Base-by-base conservation (phyloP, 495 filamentous ascomycete genomes). In the Penicillium lagena region DNA sequence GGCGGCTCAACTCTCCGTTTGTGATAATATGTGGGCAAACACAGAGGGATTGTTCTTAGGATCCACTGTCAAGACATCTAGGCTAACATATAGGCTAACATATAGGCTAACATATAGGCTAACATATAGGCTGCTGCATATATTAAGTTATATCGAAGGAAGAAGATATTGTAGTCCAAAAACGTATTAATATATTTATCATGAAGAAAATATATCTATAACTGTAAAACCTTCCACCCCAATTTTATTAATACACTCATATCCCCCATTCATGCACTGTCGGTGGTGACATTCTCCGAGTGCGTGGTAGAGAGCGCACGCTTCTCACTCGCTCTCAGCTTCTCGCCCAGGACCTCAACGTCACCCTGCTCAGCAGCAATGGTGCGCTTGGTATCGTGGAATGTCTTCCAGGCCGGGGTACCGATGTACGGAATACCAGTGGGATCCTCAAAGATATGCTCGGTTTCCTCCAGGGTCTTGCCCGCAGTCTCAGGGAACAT, bases 401-500 rank as follows among this genome's bases (percentile, higher is more conserved):
- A 14, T 0, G 81, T 85, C 73, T 80, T 85, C 83, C 83, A 86
- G 29, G 83, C 81, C 13, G 79, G 76, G 0, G 72, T 82, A 33
- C 83, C 83, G 40, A 87, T 73, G 56, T 78, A 78, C 44, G 71
- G 78, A 47, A 83, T 72, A 27, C 78, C 78, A 52, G 73, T 47
- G 4, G 72, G 73, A 52, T 78, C 72, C 41, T 83, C 79, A 49
- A 91, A 91, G 49, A 88, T 81, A 29, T 68, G 63, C 42, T 83
- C 80, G 10, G 83, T 73, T 63, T 90, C 85, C 54, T 90, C 88
- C 2, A 90, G 74, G n/a, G 85, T 82, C 73, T 87, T 87, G 39
- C 84, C 84, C 12, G 77, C 75, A 3, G 86, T 90, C 66, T 93
- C 87, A 1, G 86, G 87, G 70, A 90, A 88, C 49, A 86, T 55